These are phyloP conservation scores for Cordyceps fumosorosea DNA, from an alignment of 2,329 filamentous ascomycete species.

Conservation along the genomic window DNA sequence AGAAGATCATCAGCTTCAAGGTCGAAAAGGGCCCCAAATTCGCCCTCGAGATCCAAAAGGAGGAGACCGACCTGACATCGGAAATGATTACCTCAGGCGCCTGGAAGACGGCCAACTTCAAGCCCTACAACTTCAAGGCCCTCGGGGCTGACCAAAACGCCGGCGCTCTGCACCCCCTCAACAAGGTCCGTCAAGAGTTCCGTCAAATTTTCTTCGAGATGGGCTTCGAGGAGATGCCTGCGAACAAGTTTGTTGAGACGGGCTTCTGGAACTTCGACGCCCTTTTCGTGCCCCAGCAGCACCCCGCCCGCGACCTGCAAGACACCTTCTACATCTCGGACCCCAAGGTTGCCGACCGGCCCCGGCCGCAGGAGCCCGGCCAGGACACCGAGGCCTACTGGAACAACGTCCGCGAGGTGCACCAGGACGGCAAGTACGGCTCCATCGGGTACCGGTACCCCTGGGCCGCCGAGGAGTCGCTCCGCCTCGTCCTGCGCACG, in stretches of 20 bases:
- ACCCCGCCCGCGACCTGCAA: constrained; percentile 93
- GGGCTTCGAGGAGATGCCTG: constrained; percentile 98
- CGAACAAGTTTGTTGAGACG: constrained; percentile 86
- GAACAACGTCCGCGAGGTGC: constrained; percentile 79
- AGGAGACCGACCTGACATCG: constrained; percentile 89
- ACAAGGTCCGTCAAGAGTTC: constrained; percentile 94
- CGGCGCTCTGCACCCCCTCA: constrained; percentile 63
- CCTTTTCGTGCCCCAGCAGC: constrained; percentile 94
- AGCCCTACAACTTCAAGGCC: constrained; percentile 72
- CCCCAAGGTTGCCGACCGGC: constrained; percentile 66
- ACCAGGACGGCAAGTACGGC: constrained; percentile 86
- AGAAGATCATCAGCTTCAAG: constrained; percentile 81
- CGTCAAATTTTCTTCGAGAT: constrained; percentile 98
- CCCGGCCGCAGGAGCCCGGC: constrained; percentile 47
- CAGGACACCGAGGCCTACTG: constrained; percentile 79
- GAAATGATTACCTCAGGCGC: constrained; percentile 85
- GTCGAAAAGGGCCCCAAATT: constrained; percentile 83
- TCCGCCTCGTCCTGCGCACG: constrained; percentile 83
- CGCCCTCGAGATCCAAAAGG: constrained; percentile 78
- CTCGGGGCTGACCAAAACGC: constrained; percentile 55
- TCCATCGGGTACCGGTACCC: constrained; percentile 96
- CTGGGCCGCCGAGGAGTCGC: constrained; percentile 81
- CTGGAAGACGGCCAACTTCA: constrained; percentile 91
- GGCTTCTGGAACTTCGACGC: constrained; percentile 98
- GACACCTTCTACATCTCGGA: constrained; percentile 99